Conservation (phyloP, 106 monocot species). For the Triglochin maritima region DNA sequence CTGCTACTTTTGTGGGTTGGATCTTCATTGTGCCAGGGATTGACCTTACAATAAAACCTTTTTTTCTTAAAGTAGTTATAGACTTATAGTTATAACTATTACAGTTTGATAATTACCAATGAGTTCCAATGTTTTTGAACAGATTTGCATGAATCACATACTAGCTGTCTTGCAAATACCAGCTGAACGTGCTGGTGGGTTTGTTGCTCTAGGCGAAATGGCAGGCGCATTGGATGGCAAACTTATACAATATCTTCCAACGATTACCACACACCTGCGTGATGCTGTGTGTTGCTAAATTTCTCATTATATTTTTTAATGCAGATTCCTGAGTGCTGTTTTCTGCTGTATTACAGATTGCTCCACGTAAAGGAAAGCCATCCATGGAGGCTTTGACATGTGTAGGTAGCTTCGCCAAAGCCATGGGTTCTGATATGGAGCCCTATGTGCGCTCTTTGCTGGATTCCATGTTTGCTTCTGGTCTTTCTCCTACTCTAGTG, state of each 20-base stretch:
- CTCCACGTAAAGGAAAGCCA: conserved; percentile 86
- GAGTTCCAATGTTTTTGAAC: neutral
- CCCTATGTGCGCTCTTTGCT: conserved; percentile 73
- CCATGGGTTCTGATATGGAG: conserved; percentile 85
- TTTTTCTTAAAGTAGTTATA: too few species aligned
- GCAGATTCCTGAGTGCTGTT: neutral
- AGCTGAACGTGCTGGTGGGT: conserved; percentile 88
- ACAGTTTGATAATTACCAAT: too few species aligned
- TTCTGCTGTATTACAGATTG: conserved; percentile 46
- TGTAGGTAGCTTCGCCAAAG: conserved; percentile 87
- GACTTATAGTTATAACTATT: too few species aligned
- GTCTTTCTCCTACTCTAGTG: conserved; percentile 66
- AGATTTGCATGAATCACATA: conserved; percentile 99
- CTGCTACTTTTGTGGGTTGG: too few species aligned
- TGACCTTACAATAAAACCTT: too few species aligned
- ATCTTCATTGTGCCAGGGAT: too few species aligned
- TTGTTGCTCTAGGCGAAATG: conserved; percentile 95
- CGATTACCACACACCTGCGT: conserved; percentile 64
- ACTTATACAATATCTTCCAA: conserved; percentile 75
- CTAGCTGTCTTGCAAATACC: conserved; percentile 81
- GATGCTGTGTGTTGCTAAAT: conserved; percentile 61
- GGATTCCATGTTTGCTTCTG: conserved; percentile 78
- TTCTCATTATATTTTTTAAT: conserved; percentile 3
- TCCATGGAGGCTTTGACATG: conserved; percentile 89
- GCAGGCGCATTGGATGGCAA: conserved; percentile 92